Conservation (phyloP, 2,329 filamentous ascomycete genomes). For the Diaporthe nobilis region DNA sequence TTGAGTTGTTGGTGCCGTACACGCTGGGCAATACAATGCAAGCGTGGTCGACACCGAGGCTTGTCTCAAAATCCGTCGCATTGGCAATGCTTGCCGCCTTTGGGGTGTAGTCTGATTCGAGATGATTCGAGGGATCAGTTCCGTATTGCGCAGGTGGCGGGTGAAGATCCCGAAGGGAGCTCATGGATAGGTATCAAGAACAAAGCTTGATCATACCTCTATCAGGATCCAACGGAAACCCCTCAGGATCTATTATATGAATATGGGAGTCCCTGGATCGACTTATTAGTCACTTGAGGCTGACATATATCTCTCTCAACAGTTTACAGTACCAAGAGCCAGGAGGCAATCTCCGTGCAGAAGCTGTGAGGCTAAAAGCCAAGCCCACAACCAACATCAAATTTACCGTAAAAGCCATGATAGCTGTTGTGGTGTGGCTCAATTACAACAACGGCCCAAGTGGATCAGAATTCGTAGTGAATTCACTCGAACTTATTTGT, state of each 20-base stretch:
- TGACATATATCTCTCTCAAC: background rate
- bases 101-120: constrained; percentile 11
- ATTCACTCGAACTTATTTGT: no score
- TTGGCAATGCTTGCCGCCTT: constrained; percentile 12
- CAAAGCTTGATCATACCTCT: background rate
- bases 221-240: background rate
- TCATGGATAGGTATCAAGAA: background rate
- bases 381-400: background rate
- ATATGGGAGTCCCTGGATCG: constrained; percentile 14
- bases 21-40: constrained; percentile 15
- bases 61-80: constrained; percentile 5
- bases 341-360: background rate
- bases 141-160: background rate
- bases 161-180: background rate
- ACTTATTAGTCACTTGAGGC: background rate
- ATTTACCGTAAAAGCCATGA: background rate
- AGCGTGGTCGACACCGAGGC: constrained; percentile 3
- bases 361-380: background rate
- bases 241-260: constrained; percentile 8
- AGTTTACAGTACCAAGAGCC: constrained; percentile 8
- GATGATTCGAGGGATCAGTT: background rate
- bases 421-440: background rate
- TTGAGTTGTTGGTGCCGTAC: constrained; percentile 12
- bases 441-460: no score
- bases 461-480: no score